A percentile compares a stretch with the other conserved stretches of the same genome.
phyloP scores from a whole-genome alignment of 331 rosid genomes.

The Telfairia occidentalis region DNA sequence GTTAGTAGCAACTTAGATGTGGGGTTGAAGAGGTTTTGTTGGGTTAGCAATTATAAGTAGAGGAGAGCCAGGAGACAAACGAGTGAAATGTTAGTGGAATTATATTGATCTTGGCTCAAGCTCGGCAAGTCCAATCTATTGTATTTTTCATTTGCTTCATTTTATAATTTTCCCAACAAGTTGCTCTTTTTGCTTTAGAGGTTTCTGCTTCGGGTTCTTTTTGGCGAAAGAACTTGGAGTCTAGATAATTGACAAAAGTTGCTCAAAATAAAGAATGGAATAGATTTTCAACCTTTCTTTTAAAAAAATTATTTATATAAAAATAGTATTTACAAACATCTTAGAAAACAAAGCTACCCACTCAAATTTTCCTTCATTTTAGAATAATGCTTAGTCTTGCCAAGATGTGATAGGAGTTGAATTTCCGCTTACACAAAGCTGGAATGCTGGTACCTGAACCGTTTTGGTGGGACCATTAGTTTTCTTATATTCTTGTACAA shows the following conservation, averaged over 20 bases:
- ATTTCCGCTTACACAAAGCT: neutral
- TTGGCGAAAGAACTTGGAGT: neutral
- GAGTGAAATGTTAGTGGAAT: neutral
- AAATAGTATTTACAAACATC: neutral
- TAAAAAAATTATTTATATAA: neutral
- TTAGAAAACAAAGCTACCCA: neutral
- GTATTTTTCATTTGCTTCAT: neutral
- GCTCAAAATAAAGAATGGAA: neutral
- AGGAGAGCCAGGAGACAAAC: neutral
- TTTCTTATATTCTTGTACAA: neutral
- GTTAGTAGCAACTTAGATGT: neutral
- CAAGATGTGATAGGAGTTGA: neutral
- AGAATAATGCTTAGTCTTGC: neutral
- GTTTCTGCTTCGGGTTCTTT: neutral
- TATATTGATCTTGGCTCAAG: neutral
- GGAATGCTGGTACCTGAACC: neutral
- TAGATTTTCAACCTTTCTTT: neutral
- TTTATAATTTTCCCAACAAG: neutral
- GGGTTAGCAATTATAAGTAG: neutral
- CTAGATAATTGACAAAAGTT: neutral
- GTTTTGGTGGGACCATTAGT: neutral
- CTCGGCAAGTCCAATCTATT: neutral
- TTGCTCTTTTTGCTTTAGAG: neutral
- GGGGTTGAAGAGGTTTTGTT: neutral
- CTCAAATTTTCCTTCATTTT: neutral